Conservation (phyloP, 2,329 filamentous ascomycete genomes). For the Alternaria hordeiaustralica region DNA sequence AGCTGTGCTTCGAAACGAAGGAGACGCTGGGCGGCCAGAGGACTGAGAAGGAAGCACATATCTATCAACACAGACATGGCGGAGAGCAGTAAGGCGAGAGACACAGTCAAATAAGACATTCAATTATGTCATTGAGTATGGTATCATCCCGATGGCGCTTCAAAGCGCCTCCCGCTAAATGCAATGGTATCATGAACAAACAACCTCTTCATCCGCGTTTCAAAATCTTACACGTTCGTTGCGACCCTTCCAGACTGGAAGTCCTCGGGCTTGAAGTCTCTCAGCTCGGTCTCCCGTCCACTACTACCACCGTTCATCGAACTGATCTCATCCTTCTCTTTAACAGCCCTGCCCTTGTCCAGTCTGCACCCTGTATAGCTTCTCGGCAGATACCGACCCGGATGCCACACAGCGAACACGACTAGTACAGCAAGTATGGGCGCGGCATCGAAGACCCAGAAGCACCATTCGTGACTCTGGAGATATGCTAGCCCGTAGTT, state of each 20-base stretch:
- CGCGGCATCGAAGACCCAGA: constrained; percentile 60
- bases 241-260: constrained; percentile 18
- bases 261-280: constrained; percentile 33
- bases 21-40: background rate
- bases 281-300: constrained; percentile 17
- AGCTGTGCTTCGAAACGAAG: background rate
- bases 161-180: constrained; percentile 21
- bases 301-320: constrained; percentile 15
- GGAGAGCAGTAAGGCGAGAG: background rate
- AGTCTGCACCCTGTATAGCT: constrained; percentile 38
- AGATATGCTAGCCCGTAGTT: constrained; percentile 56
- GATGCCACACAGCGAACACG: constrained; percentile 60
- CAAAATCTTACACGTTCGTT: constrained; percentile 5
- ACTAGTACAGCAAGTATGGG: constrained; percentile 58
- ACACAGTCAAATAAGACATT: background rate
- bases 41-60: background rate
- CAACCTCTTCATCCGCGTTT: background rate
- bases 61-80: background rate
- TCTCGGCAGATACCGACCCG: constrained; percentile 44
- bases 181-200: constrained; percentile 24
- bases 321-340: constrained; percentile 43
- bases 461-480: constrained; percentile 60
- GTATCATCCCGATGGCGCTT: constrained; percentile 12
- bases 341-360: constrained; percentile 38
- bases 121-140: constrained; percentile 5